Base-by-base conservation (phyloP, 2,329 filamentous ascomycete species). In the Neurospora crassa region DNA sequence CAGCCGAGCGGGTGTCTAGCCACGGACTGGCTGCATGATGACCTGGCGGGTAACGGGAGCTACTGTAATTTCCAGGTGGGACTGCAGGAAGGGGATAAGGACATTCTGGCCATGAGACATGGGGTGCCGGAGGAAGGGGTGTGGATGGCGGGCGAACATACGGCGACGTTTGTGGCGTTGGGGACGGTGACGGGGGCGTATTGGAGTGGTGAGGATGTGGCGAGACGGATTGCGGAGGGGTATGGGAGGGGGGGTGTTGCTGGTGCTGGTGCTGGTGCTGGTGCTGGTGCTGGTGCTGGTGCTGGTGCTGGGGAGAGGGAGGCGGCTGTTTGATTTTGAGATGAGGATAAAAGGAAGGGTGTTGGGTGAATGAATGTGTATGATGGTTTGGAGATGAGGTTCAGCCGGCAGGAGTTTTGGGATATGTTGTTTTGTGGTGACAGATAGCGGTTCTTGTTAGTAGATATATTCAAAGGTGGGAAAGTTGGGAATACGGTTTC, bases 131-230 rank as follows among this genome's bases (percentile, higher is more conserved):
- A 88, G 14, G 83, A 88, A 29, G 89, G 92, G 0, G 78, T 97
- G 10, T 97, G 94, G 94, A 84, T 97, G 74, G 94, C 94, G 0
- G 94, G 94, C 0, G 94, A 97, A 81, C 94, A 97, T 81, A 97
- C 93, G 29, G 91, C 93, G 70, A 94, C 94, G 5, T 97, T 97
- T 82, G 90, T 96, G 40, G 94, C 92, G 12, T 80, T 97, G 73
- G 95, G 94, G 0, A 97, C 94, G 5, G 92, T 91, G 14, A 96
- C 93, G 0, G 95, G 95, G 0, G 95, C 95, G 12, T 97, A 93
- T 79, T 97, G 93, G 93, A 93, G 92, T 79, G 94, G 94, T 1
- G 93, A 97, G 82, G 87, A 86, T 24, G 92, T 94, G 42, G 94
- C 87, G 1, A 86, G 84, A 79, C 87, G 89, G 77, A 87, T 94